These are phyloP conservation scores for Cucurbita ficifolia DNA, from an alignment of 306 rosid species.

Conservation along the genomic window DNA sequence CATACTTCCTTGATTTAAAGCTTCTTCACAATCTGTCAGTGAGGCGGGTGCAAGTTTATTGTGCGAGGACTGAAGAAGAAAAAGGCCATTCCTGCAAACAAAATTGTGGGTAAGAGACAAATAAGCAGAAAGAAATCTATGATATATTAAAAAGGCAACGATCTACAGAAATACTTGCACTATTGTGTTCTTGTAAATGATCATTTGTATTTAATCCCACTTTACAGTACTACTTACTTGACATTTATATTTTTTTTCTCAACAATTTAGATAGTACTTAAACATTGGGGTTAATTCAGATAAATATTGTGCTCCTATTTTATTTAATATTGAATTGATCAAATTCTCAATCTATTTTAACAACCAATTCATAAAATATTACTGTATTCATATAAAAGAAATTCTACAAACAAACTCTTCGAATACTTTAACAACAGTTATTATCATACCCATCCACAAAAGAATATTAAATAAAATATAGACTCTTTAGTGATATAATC, in stretches of 20 bases:
- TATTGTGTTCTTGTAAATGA: neutral
- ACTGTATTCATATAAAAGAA: neutral
- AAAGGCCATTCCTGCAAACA: slow-evolving; percentile 74
- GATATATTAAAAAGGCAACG: neutral
- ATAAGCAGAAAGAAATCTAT: neutral
- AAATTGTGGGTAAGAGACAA: slow-evolving; percentile 12
- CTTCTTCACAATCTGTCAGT: slow-evolving; percentile 78
- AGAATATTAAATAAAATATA: neutral
- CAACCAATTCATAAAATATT: neutral
- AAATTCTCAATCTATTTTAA: neutral
- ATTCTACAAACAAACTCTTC: neutral
- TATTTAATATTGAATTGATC: neutral
- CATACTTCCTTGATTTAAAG: slow-evolving; percentile 82
- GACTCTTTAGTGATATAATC: neutral
- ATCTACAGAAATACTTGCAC: neutral
- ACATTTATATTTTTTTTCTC: neutral
- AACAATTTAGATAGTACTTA: neutral
- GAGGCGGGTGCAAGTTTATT: slow-evolving; percentile 44
- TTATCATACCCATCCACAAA: neutral
- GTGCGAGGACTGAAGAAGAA: slow-evolving; percentile 75
- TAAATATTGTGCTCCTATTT: neutral
- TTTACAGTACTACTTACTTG: neutral
- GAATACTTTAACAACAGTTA: neutral
- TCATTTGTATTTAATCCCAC: neutral
- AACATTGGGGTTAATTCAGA: neutral